Evolutionary conservation across 2,329 filamentous ascomycete species (phyloP).

Genomic region (Fusarium goolgardi): DNA sequence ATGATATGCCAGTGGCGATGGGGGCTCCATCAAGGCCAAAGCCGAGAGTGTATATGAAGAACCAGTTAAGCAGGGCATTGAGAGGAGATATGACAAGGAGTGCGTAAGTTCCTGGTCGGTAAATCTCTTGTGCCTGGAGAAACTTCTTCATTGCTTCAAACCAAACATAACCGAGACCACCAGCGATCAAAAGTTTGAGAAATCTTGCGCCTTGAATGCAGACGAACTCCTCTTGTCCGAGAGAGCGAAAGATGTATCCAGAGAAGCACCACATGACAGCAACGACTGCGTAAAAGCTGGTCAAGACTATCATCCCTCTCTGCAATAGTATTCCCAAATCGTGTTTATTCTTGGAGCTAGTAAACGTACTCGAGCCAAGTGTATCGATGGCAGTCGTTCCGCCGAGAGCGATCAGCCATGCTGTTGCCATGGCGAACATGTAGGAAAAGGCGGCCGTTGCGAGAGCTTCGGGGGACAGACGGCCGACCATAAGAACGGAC

Average conservation of each 20-base stretch:
- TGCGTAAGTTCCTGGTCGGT: conserved; percentile 84
- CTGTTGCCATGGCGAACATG: conserved; percentile 93
- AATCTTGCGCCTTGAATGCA: conserved; percentile 79
- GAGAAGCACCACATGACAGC: conserved; percentile 80
- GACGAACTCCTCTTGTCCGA: conserved; percentile 84
- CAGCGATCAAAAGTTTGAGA: conserved; percentile 78
- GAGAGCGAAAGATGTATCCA: conserved; percentile 75
- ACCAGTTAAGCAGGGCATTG: conserved; percentile 82
- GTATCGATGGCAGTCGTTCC: conserved; percentile 90
- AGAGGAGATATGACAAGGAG: conserved; percentile 84
- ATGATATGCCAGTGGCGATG: conserved; percentile 83
- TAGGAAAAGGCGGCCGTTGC: conserved; percentile 88
- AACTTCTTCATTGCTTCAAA: conserved; percentile 90
- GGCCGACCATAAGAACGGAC: conserved; percentile 84
- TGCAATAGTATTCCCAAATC: conserved; percentile 84
- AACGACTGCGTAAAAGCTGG: conserved; percentile 77
- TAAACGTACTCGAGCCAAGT: conserved; percentile 84
- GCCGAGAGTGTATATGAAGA: conserved; percentile 78
- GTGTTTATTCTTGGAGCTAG: conserved; percentile 80
- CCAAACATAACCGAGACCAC: conserved; percentile 86
- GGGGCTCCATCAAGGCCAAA: conserved; percentile 83
- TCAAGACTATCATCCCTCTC: conserved; percentile 77
- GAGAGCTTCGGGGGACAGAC: conserved; percentile 81
- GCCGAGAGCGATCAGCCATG: conserved; percentile 86
- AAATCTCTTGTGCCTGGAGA: conserved; percentile 89